Evolutionary conservation across 1,139 yeast genomes (phyloP).

Genomic region (Blastobotrys proliferans): DNA sequence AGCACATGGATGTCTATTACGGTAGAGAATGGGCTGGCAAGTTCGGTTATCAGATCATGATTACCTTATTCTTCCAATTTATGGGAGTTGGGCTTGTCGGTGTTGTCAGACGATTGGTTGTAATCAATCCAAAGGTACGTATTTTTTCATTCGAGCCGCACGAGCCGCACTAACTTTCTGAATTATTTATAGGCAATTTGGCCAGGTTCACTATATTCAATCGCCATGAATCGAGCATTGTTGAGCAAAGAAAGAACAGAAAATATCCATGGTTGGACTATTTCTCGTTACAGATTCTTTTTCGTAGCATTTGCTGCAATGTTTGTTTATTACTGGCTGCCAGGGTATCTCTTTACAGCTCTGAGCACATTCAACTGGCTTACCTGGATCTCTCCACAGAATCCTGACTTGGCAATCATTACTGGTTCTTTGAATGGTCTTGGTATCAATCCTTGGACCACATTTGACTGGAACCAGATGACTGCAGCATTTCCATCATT

Average conservation of each 20-base stretch:
- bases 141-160: too few relatives aligned
- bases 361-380: slow-evolving; percentile 56
- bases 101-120: slow-evolving; percentile 49
- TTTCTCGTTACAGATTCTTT: slow-evolving; percentile 46
- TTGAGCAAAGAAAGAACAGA: slow-evolving; percentile 33
- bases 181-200: slow-evolving; percentile 52
- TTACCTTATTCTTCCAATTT: slow-evolving; percentile 50
- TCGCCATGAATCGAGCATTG: slow-evolving; percentile 53
- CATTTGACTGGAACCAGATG: slow-evolving; percentile 49
- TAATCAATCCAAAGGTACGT: slow-evolving; percentile 57
- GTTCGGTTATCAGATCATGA: slow-evolving; percentile 47
- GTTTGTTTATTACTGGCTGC: slow-evolving; percentile 55
- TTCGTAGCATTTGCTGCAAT: slow-evolving; percentile 37
- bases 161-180: too few relatives aligned
- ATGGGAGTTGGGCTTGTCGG: slow-evolving; percentile 65
- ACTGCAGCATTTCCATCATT: slow-evolving; percentile 34
- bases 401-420: slow-evolving; percentile 48
- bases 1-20: slow-evolving; percentile 41
- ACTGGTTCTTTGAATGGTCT: slow-evolving; percentile 54
- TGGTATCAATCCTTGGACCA: slow-evolving; percentile 54
- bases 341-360: slow-evolving; percentile 48
- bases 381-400: slow-evolving; percentile 57
- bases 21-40: slow-evolving; percentile 42
- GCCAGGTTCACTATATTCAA: slow-evolving; percentile 52
- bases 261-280: slow-evolving; percentile 47